Percentiles rank a stretch among this genome's conserved stretches.
Evolutionary conservation across 306 rosid genomes (phyloP).

Genomic region (Pterocarpus santalinus): DNA sequence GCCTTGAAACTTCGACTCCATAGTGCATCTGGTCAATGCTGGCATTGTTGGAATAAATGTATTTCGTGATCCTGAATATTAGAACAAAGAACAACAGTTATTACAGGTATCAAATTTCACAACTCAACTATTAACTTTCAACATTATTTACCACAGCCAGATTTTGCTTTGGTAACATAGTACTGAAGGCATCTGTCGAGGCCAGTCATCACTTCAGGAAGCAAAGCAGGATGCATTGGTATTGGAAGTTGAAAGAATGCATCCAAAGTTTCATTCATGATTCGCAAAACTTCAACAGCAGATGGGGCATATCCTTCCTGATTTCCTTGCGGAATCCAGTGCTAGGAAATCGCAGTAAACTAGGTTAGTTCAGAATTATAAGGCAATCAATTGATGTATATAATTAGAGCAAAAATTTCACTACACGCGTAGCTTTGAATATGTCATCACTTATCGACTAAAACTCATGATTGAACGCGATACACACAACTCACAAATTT

Average conservation of each 20-base stretch:
- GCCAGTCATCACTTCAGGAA: slow-evolving; percentile 92
- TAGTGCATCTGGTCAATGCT: slow-evolving; percentile 87
- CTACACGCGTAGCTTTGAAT: slow-evolving; percentile 1
- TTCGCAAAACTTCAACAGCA: slow-evolving; percentile 90
- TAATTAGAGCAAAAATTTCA: slow-evolving; percentile 24
- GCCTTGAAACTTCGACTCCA: slow-evolving; percentile 89
- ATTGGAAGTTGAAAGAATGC: slow-evolving; percentile 97
- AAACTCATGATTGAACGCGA: slow-evolving; percentile 14
- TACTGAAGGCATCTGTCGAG: slow-evolving; percentile 94
- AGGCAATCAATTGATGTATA: slow-evolving; percentile 23
- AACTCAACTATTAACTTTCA: slow-evolving; percentile 27
- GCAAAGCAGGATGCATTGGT: slow-evolving; percentile 94
- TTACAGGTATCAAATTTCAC: slow-evolving; percentile 30
- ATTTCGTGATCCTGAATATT: slow-evolving; percentile 78
- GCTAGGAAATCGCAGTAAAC: slow-evolving; percentile 60
- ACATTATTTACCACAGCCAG: slow-evolving; percentile 84
- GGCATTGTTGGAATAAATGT: slow-evolving; percentile 91
- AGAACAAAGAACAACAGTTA: slow-evolving; percentile 47
- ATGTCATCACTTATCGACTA: slow-evolving; percentile 25
- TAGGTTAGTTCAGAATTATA: slow-evolving; percentile 46
- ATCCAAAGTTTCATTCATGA: slow-evolving; percentile 86
- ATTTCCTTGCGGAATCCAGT: slow-evolving; percentile 76
- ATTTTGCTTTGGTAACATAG: slow-evolving; percentile 77
- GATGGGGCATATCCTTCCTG: slow-evolving; percentile 92
- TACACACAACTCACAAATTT: slow-evolving; percentile 18